Percentiles rank a stretch among this genome's conserved stretches.
Conservation (phyloP, 2,329 filamentous ascomycete genomes). For the Colletotrichum sp. region DNA sequence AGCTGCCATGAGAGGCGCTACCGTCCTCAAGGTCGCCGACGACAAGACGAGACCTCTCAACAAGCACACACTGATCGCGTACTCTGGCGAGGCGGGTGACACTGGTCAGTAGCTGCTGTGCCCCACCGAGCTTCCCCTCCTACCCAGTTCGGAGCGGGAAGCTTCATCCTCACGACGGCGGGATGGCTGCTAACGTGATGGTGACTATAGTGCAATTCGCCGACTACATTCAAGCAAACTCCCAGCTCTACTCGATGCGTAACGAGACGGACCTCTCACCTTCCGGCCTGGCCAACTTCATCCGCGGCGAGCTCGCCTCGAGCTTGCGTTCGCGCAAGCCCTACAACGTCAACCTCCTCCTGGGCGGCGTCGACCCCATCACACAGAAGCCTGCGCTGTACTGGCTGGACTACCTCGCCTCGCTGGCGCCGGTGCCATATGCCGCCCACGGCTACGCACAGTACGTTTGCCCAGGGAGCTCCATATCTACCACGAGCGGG, state of each 20-base stretch:
- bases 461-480: slow-evolving; percentile 55
- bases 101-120: slow-evolving; percentile 66
- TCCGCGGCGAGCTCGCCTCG: slow-evolving; percentile 89
- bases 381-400: slow-evolving; percentile 90
- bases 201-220: slow-evolving; percentile 85
- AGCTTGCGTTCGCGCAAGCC: slow-evolving; percentile 91
- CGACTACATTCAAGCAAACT: slow-evolving; percentile 98
- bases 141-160: background rate
- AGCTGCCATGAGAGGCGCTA: slow-evolving; percentile 96
- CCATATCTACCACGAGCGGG: slow-evolving; percentile 18
- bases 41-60: slow-evolving; percentile 96
- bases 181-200: slow-evolving; percentile 12
- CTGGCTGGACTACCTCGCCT: slow-evolving; percentile 97
- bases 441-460: slow-evolving; percentile 98
- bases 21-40: slow-evolving; percentile 91
- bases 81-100: slow-evolving; percentile 94
- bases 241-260: slow-evolving; percentile 98
- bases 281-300: slow-evolving; percentile 87
- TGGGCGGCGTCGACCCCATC: slow-evolving; percentile 93
- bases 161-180: background rate
- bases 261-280: slow-evolving; percentile 93
- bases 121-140: background rate
- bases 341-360: slow-evolving; percentile 95
- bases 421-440: slow-evolving; percentile 87
- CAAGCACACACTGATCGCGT: slow-evolving; percentile 93